Evolutionary conservation across 1,139 yeast species (phyloP).

Genomic region (Candida sp.): DNA sequence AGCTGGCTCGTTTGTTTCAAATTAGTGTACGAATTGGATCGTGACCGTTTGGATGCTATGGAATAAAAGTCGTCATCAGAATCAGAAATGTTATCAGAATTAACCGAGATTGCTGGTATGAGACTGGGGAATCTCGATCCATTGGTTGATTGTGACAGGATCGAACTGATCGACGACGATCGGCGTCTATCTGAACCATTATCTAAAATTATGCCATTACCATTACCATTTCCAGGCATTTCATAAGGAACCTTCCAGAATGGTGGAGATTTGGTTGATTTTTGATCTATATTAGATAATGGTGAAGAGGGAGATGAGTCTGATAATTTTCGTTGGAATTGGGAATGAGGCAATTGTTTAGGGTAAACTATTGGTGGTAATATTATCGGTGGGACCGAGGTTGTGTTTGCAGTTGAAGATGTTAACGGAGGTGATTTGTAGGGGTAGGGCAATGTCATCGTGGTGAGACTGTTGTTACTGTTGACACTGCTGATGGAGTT

Average conservation of each 20-base stretch:
- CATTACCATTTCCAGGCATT: constrained; percentile 29
- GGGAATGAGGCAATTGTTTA: constrained; percentile 8
- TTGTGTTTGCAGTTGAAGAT: constrained; percentile 7
- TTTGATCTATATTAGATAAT: constrained; percentile 18
- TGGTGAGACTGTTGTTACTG: not conserved
- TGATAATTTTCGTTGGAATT: constrained; percentile 8
- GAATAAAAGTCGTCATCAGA: constrained; percentile 42
- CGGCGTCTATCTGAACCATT: constrained; percentile 5
- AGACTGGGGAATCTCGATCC: constrained; percentile 30
- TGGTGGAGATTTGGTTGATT: constrained; percentile 33
- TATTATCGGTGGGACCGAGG: constrained; percentile 10
- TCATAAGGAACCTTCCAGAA: constrained; percentile 53
- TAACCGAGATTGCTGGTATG: constrained; percentile 22
- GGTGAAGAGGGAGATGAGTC: constrained; percentile 5
- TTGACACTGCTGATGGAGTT: constrained; percentile 2
- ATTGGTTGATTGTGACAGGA: constrained; percentile 23
- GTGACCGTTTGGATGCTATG: constrained; percentile 13
- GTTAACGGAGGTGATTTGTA: constrained; percentile 2
- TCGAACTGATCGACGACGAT: constrained; percentile 12
- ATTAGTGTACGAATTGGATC: constrained; percentile 3
- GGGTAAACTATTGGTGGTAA: constrained; percentile 13
- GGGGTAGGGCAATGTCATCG: constrained; percentile 3
- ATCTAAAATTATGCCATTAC: constrained; percentile 13
- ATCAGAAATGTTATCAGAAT: constrained; percentile 24
- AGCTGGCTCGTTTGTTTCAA: constrained; percentile 23